These are phyloP conservation scores for Casuarina equisetifolia DNA, from an alignment of 306 rosid genomes.

Conservation along the genomic window DNA sequence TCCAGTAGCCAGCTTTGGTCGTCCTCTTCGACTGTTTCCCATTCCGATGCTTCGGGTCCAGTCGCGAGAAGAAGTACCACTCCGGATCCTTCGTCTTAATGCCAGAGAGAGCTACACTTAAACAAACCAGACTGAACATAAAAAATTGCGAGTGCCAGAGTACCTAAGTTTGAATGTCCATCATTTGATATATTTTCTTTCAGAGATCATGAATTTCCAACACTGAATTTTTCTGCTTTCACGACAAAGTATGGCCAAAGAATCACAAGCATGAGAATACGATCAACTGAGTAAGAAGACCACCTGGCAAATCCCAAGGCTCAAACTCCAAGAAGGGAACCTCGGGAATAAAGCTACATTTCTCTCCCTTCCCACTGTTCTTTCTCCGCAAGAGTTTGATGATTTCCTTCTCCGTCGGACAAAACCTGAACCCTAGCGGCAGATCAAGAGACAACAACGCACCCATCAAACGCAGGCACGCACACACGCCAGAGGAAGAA, in stretches of 20 bases:
- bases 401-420: conserved; percentile 85
- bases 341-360: conserved; percentile 69
- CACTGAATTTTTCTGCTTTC: background rate
- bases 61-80: conserved; percentile 97
- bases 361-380: conserved; percentile 60
- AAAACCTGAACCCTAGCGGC: conserved; percentile 82
- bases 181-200: too few species aligned
- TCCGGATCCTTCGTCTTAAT: conserved; percentile 61
- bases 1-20: conserved; percentile 81
- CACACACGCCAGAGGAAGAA: background rate
- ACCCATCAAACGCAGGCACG: conserved; percentile 21
- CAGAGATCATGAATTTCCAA: too few species aligned
- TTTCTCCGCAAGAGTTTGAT: conserved; percentile 62
- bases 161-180: too few species aligned
- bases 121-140: background rate
- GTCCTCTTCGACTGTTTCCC: conserved; percentile 87
- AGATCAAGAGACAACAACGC: conserved; percentile 41
- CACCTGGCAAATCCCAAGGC: conserved; percentile 98
- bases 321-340: conserved; percentile 86
- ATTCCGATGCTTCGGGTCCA: conserved; percentile 48
- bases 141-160: too few species aligned
- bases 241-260: conserved; percentile 3
- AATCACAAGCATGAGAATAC: background rate
- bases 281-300: background rate
- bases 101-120: conserved; percentile 59